Evolutionary conservation across 345 rosid genomes (phyloP).

Genomic region (Erucastrum elatum): DNA sequence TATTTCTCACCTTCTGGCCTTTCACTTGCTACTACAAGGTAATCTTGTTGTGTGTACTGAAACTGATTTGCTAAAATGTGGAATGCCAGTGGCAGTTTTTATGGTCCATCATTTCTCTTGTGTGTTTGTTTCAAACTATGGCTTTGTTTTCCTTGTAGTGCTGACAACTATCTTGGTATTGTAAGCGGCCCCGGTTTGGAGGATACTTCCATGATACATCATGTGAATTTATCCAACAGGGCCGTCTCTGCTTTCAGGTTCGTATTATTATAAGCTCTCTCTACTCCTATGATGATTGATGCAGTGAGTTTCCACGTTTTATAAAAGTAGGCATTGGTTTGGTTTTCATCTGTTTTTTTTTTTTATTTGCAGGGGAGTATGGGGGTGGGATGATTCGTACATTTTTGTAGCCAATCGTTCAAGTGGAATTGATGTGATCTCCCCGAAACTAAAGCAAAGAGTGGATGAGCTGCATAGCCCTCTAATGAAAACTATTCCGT

Average conservation of each 20-base stretch:
- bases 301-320: too few species aligned
- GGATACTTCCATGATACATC: constrained; percentile 48
- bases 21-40: too few species aligned
- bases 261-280: not conserved
- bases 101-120: too few species aligned
- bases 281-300: not conserved
- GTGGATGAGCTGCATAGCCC: constrained; percentile 51
- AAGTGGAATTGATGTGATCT: constrained; percentile 69
- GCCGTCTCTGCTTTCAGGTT: constrained; percentile 73
- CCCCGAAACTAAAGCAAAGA: constrained; percentile 35
- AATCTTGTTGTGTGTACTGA: too few species aligned
- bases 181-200: constrained; percentile 54
- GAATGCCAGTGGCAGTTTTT: too few species aligned
- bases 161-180: constrained; percentile 58
- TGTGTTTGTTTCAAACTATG: too few species aligned
- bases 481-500: constrained; percentile 57
- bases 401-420: constrained; percentile 61
- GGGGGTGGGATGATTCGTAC: constrained; percentile 94
- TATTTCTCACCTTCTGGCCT: too few species aligned
- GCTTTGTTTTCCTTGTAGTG: constrained; percentile 40
- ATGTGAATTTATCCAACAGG: constrained; percentile 61
- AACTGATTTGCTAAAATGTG: too few species aligned
- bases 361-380: constrained; percentile 54
- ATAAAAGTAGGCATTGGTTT: not conserved
- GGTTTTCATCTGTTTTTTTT: not conserved